Conservation (phyloP, 768 basidiomycete genomes). For the Cyclocybe aegerita region DNA sequence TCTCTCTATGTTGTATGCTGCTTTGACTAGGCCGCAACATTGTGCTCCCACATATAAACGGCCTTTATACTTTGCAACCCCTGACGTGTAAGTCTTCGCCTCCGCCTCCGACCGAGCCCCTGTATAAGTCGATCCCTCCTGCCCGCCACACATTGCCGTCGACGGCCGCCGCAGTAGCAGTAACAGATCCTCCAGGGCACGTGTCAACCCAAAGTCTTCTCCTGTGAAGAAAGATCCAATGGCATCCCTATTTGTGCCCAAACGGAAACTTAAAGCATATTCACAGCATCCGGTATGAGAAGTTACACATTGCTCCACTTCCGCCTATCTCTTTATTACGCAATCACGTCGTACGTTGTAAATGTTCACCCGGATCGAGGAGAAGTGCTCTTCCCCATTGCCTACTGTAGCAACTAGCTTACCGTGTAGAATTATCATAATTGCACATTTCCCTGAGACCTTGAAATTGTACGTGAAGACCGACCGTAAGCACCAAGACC, state of each 20-base stretch:
- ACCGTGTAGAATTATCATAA: conserved; percentile 16
- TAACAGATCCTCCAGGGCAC: conserved; percentile 10
- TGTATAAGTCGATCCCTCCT: conserved; percentile 1
- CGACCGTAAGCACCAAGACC: too few relatives aligned
- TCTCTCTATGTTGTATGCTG: too few relatives aligned
- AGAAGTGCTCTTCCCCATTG: conserved; percentile 8
- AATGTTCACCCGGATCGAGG: conserved; percentile 9
- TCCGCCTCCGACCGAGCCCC: conserved; percentile 15
- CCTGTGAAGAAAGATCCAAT: conserved; percentile 63
- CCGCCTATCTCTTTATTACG: conserved; percentile 1
- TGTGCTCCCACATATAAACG: too few relatives aligned
- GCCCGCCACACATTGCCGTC: background rate
- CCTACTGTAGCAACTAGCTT: conserved; percentile 16
- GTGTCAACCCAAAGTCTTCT: conserved; percentile 29
- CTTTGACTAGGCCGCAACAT: too few relatives aligned
- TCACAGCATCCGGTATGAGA: conserved; percentile 48
- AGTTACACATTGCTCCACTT: background rate
- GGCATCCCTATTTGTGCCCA: conserved; percentile 69
- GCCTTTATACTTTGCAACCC: too few relatives aligned
- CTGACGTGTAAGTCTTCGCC: conserved; percentile 9
- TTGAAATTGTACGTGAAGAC: too few relatives aligned
- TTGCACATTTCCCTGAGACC: background rate
- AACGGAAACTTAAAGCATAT: conserved; percentile 69
- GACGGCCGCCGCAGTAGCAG: conserved; percentile 2
- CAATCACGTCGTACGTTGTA: conserved; percentile 8